Evolutionary conservation across 2,329 filamentous ascomycete genomes (phyloP).

Genomic region (Aspergillus sp.): DNA sequence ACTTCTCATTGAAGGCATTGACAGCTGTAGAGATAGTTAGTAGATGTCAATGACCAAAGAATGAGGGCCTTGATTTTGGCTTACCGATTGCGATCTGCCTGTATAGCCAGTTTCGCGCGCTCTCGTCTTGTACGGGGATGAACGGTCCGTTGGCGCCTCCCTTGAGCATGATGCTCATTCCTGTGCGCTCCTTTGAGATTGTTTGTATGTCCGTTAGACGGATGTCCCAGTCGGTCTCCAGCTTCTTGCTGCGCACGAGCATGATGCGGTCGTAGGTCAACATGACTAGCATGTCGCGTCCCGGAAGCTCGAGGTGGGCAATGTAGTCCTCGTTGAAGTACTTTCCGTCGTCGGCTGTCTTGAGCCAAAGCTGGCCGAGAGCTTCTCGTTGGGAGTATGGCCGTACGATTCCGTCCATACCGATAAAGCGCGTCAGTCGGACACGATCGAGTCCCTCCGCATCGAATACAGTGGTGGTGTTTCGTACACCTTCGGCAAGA

Average conservation of each 20-base stretch:
- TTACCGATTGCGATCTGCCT: conserved; percentile 64
- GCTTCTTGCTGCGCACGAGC: conserved; percentile 81
- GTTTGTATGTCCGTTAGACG: conserved; percentile 95
- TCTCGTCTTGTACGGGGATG: conserved; percentile 90
- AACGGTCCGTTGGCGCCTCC: conserved; percentile 94
- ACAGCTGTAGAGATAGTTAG: conserved; percentile 50
- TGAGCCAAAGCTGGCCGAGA: conserved; percentile 97
- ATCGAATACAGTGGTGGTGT: conserved; percentile 98
- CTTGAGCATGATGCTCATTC: conserved; percentile 84
- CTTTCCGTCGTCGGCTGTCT: conserved; percentile 95
- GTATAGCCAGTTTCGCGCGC: conserved; percentile 69
- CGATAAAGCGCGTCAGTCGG: conserved; percentile 89
- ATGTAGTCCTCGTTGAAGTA: conserved; percentile 99
- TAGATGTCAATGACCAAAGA: conserved; percentile 18
- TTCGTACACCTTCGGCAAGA: conserved; percentile 94
- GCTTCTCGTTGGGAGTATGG: conserved; percentile 95
- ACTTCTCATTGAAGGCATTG: conserved; percentile 70
- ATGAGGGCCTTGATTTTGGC: conserved; percentile 22
- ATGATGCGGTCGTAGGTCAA: conserved; percentile 87
- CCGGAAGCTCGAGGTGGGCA: conserved; percentile 88
- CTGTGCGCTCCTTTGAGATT: conserved; percentile 94
- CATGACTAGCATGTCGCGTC: conserved; percentile 87
- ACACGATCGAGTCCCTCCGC: conserved; percentile 92
- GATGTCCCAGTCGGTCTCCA: conserved; percentile 94
- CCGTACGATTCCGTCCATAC: conserved; percentile 87